Conservation (phyloP, 148 eudicot species). For the Chenopodium suecicum region DNA sequence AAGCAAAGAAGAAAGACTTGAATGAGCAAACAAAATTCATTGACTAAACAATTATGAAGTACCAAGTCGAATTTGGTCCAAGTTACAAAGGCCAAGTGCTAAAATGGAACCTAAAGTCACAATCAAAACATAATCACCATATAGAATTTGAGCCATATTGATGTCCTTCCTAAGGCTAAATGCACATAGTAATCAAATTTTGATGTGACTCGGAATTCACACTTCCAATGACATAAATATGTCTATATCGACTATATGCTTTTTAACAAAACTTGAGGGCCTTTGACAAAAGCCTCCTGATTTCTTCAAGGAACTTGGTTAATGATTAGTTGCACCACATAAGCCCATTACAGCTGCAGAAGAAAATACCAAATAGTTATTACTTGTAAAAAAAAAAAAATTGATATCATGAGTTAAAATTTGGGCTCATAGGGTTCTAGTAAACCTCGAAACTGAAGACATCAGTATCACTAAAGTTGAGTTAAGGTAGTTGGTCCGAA, state of each 20-base stretch:
- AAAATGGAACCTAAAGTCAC: not conserved
- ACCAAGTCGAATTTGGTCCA: not conserved
- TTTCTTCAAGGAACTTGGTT: constrained; percentile 15
- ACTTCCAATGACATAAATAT: not conserved
- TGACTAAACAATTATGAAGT: not conserved
- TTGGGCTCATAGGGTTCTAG: not conserved
- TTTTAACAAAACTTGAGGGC: constrained; percentile 5
- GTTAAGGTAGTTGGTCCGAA: not conserved
- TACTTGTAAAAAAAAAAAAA: not conserved
- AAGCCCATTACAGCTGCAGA: constrained; percentile 10
- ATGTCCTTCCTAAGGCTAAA: not conserved
- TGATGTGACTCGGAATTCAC: not conserved
- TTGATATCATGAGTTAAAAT: not conserved
- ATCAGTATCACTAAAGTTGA: not conserved
- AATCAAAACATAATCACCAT: not conserved
- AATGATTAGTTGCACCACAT: not conserved
- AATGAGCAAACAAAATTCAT: not conserved
- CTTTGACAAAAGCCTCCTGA: constrained; percentile 3
- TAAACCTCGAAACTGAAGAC: not conserved
- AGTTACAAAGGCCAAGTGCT: constrained; percentile 8
- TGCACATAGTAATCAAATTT: not conserved
- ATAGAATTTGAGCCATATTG: constrained; percentile 11
- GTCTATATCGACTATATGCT: not conserved
- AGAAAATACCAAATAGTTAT: not conserved
- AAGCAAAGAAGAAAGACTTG: not conserved